These are phyloP conservation scores for Saxophila tyrrhenica DNA, from an alignment of 495 filamentous ascomycete genomes.

Conservation along the genomic window DNA sequence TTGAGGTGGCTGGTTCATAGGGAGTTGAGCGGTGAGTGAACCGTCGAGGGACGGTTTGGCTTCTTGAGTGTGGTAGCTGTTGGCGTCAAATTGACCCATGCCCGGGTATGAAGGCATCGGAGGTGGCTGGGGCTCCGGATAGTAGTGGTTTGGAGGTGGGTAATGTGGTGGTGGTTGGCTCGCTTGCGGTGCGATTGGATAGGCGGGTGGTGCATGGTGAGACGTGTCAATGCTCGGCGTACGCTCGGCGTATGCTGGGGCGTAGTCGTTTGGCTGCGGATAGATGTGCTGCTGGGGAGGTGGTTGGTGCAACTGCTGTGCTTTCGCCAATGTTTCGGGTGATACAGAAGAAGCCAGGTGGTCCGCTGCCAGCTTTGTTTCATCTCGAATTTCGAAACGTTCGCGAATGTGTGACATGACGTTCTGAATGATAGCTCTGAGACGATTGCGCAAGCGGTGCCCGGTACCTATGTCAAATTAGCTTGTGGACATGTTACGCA, in stretches of 20 bases:
- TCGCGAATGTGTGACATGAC: constrained; percentile 22
- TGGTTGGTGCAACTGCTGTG: not conserved
- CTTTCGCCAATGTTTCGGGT: not conserved
- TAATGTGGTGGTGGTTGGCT: not conserved
- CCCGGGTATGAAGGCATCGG: not conserved
- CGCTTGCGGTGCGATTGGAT: not conserved
- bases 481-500: not conserved
- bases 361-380: constrained; percentile 15
- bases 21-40: not conserved
- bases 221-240: not conserved
- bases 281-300: not conserved
- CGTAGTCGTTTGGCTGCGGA: not conserved
- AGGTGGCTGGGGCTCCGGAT: not conserved
- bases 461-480: constrained; percentile 31
- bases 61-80: not conserved
- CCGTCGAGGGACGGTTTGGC: not conserved
- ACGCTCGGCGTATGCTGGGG: not conserved
- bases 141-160: not conserved
- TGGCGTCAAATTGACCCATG: not conserved
- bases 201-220: not conserved
- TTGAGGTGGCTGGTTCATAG: not conserved
- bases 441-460: constrained; percentile 23
- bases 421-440: constrained; percentile 25
- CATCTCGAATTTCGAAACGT: too few species aligned
- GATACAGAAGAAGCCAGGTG: not conserved